Evolutionary conservation across 116 monocot genomes (phyloP).

Genomic region (Thalassia testudinum): DNA sequence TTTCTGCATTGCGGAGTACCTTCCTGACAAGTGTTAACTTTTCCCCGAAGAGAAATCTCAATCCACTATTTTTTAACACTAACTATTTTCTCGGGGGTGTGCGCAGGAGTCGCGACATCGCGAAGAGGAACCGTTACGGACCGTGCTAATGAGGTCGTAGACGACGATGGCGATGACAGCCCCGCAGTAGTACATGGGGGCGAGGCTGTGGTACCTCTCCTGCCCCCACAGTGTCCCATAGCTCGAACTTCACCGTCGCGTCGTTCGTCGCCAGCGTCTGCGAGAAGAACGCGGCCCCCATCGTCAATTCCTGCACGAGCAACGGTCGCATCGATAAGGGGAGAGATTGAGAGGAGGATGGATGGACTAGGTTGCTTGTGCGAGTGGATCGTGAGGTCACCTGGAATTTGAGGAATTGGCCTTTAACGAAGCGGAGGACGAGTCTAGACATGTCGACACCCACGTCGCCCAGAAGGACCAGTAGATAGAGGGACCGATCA

Average conservation of each 20-base stretch:
- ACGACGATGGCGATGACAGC: slow-evolving; percentile 79
- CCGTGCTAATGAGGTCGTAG: slow-evolving; percentile 65
- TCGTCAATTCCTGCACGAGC: slow-evolving; percentile 59
- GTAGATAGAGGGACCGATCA: too few relatives aligned
- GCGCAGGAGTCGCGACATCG: not conserved
- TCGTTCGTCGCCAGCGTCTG: slow-evolving; percentile 77
- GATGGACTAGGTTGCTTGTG: not conserved
- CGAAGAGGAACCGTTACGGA: slow-evolving; percentile 2
- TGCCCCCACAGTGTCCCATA: slow-evolving; percentile 93
- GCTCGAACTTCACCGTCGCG: slow-evolving; percentile 83
- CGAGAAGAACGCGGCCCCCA: slow-evolving; percentile 88
- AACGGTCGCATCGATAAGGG: not conserved
- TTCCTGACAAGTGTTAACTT: not conserved
- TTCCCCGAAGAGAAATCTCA: slow-evolving; percentile 19
- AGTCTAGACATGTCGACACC: slow-evolving; percentile 86
- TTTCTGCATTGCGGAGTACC: too few relatives aligned
- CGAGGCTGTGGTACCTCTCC: too few relatives aligned
- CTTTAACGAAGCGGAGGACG: slow-evolving; percentile 83
- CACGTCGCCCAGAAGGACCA: slow-evolving; percentile 93
- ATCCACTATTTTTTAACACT: slow-evolving; percentile 63
- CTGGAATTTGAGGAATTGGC: slow-evolving; percentile 88
- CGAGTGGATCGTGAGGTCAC: slow-evolving; percentile 3
- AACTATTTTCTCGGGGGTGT: slow-evolving; percentile 45
- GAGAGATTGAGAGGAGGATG: not conserved
- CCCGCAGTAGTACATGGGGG: slow-evolving; percentile 92